Percentiles rank a stretch among this genome's conserved stretches.
These are phyloP conservation scores for Cryptosporidium xiaoi DNA, from an alignment of 169 alveolate species.

Conservation along the genomic window DNA sequence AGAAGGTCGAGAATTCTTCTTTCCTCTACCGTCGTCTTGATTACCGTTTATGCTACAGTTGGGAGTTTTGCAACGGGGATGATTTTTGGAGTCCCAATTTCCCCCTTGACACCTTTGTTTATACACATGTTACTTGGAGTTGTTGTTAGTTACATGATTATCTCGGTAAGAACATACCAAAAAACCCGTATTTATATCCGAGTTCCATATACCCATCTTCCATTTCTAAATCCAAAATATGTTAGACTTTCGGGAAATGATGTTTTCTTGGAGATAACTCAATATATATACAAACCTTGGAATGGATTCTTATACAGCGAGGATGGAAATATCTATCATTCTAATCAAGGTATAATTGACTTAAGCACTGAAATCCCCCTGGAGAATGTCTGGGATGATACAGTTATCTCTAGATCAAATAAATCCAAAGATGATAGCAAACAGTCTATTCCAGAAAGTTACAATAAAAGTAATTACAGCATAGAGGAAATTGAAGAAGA, in stretches of 20 bases:
- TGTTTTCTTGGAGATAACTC: conserved; percentile 63
- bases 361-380: neutral
- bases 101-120: conserved; percentile 65
- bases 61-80: conserved; percentile 74
- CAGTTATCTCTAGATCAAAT: neutral
- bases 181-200: conserved; percentile 54
- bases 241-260: conserved; percentile 62
- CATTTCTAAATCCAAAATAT: conserved; percentile 36
- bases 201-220: conserved; percentile 25
- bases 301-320: conserved; percentile 49
- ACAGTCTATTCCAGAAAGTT: neutral
- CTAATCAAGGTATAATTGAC: no score
- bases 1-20: conserved; percentile 45
- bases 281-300: conserved; percentile 70
- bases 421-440: neutral
- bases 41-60: conserved; percentile 64
- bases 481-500: neutral
- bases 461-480: no score
- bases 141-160: conserved; percentile 72
- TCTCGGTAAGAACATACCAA: conserved; percentile 55
- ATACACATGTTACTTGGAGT: conserved; percentile 69
- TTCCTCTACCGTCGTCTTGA: conserved; percentile 64
- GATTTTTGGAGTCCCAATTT: conserved; percentile 71
- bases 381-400: neutral
- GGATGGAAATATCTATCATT: neutral